phyloP scores from a whole-genome alignment of 1,139 yeast genomes.

The Pichia sp. region DNA sequence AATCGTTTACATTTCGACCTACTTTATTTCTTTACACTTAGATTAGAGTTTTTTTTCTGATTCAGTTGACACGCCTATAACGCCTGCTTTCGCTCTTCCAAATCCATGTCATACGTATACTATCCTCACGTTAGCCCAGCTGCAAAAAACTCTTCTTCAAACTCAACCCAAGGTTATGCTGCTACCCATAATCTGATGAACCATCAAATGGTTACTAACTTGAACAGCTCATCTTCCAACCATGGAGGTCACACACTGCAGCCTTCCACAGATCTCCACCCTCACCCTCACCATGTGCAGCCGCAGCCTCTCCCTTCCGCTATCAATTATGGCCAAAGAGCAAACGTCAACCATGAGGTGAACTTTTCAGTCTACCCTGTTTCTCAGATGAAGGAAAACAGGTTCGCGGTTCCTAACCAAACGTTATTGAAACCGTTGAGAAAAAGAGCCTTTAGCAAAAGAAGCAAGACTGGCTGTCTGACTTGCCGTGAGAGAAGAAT shows the following conservation, averaged over 20 bases:
- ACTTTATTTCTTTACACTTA: too few species aligned
- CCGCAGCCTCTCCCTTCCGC: background rate
- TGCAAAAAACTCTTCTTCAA: background rate
- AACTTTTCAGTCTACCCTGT: background rate
- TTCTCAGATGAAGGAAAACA: background rate
- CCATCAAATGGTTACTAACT: background rate
- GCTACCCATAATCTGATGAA: background rate
- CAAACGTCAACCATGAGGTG: background rate
- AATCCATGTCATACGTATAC: background rate
- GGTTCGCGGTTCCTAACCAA: background rate
- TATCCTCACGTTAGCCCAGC: background rate
- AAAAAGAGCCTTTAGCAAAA: conserved; percentile 34
- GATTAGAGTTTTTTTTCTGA: too few species aligned
- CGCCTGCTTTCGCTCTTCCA: background rate
- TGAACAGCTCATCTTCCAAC: background rate
- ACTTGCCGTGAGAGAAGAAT: conserved; percentile 71
- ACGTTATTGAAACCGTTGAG: conserved; percentile 3
- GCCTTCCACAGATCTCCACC: background rate
- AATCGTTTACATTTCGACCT: too few species aligned
- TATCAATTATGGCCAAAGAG: background rate
- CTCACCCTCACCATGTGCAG: background rate
- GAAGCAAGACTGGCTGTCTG: conserved; percentile 72
- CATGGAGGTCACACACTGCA: background rate
- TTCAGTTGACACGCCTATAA: background rate
- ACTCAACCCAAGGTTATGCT: background rate